Evolutionary conservation across 345 rosid species (phyloP), one percentile per base, ranked within the genome.

Genomic region (Schrenkiella parvula): DNA sequence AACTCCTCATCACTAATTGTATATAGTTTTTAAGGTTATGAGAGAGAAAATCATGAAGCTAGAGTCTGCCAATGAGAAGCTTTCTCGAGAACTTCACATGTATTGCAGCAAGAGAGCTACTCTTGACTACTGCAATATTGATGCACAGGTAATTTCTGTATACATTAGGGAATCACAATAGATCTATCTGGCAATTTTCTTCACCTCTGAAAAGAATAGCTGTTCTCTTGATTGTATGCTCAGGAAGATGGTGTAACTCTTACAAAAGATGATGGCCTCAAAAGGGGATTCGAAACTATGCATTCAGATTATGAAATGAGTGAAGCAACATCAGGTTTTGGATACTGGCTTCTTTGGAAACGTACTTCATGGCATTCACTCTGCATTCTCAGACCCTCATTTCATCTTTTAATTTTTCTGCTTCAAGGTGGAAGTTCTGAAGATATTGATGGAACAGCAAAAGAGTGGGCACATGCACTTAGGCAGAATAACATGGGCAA

Each of bases 381-480:
- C 56, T 54, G 38, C 39, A 42, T n/a, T 50, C 39, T 32, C 69
- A 21, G 39, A 23, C 2, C 25, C 19, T 57, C 15, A 28, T 58
- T 35, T 52, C 34, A 17, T 6, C 53, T 32, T 63, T 1, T 6
- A 43, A n/a, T 54, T 32, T 64, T 21, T 23, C 39, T 64, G 12
- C 32, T 54, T 64, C 2, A 80, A 84, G 92, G 78, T 70, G 89
- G 38, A 66, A 53, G 82, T 73, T 78, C 93, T 17, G 81, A 65
- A 65, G 96, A 88, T 73, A 84, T 87, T 65, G 97, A 85, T 73
- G 92, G 83, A 81, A 92, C 82, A 39, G 82, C 89, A 48, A 89
- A 87, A 77, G 97, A 92, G 81, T 90, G 95, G 91, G 98, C 88
- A 80, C 95, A 92, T 66, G 71, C 85, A 34, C 84, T 90, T 80